These are phyloP conservation scores for Alliaria petiolata DNA, from an alignment of 345 rosid genomes.

Conservation along the genomic window DNA sequence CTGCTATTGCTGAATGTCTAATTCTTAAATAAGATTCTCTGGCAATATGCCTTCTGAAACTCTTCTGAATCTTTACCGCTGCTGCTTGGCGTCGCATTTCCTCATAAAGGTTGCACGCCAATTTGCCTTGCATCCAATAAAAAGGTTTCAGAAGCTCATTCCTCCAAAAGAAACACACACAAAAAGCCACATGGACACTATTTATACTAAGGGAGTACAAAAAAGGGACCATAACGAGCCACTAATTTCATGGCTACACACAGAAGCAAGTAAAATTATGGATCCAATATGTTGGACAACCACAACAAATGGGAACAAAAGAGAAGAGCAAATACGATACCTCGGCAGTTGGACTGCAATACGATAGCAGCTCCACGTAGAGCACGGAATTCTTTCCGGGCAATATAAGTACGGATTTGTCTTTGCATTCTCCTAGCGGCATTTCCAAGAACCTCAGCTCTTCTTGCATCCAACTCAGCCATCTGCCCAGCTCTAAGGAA, in stretches of 20 bases:
- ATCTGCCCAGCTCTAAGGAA: conserved; percentile 99
- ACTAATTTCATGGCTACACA: not conserved
- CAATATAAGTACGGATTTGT: conserved; percentile 78
- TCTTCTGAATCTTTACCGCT: conserved; percentile 85
- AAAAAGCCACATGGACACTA: not conserved
- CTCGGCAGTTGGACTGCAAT: conserved; percentile 86
- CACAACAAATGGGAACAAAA: not conserved
- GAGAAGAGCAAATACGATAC: conserved; percentile 37
- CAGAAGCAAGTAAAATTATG: not conserved
- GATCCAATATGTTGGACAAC: not conserved
- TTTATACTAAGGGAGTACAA: too few species aligned
- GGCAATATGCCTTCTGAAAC: conserved; percentile 62
- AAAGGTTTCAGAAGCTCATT: conserved; percentile 21
- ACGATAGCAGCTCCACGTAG: conserved; percentile 74
- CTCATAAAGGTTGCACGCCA: conserved; percentile 84
- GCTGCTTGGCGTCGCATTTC: conserved; percentile 82
- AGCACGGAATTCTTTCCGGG: conserved; percentile 74
- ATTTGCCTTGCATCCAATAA: conserved; percentile 48
- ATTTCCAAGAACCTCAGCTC: conserved; percentile 97
- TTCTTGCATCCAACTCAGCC: conserved; percentile 98
- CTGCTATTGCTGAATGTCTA: conserved; percentile 54
- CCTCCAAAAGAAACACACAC: not conserved
- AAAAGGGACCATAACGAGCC: not conserved
- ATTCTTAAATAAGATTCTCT: conserved; percentile 54
- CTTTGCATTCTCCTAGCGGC: conserved; percentile 95